A percentile compares a stretch with the other conserved stretches of the same genome.
phyloP scores from a whole-genome alignment of 31 red algal species.

The Porphyra umbilicalis region DNA sequence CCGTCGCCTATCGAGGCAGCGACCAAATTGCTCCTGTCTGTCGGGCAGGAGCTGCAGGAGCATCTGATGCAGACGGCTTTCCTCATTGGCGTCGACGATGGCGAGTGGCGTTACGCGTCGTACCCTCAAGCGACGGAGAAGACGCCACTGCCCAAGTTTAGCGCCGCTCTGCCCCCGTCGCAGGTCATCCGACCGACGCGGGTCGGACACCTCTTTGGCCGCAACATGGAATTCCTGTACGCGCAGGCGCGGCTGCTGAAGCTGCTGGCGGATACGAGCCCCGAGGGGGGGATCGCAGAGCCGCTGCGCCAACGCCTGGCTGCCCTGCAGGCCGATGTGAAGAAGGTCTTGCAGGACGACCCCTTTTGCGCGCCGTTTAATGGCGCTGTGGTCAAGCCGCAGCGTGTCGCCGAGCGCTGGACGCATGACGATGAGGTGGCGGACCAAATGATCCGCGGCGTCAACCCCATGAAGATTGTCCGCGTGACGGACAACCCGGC shows the following conservation, averaged over 20 bases:
- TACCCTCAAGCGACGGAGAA: not conserved
- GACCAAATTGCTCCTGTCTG: not conserved
- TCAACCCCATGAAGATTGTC: not conserved
- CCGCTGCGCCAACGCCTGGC: too few relatives aligned
- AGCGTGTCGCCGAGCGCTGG: not conserved
- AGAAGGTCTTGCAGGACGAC: not conserved
- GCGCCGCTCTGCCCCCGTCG: not conserved
- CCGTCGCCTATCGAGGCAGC: not conserved
- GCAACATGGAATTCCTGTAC: not conserved
- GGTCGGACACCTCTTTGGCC: not conserved
- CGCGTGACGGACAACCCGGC: not conserved
- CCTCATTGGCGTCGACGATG: not conserved
- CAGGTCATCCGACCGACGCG: not conserved
- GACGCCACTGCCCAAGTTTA: not conserved
- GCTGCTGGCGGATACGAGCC: not conserved
- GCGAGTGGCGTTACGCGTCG: not conserved
- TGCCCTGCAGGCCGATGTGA: not conserved
- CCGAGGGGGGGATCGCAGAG: too few relatives aligned
- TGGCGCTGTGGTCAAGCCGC: too few relatives aligned
- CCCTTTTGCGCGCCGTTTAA: not conserved
- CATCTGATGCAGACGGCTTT: not conserved
- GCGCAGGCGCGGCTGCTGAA: not conserved
- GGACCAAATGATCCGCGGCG: not conserved
- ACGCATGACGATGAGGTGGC: not conserved
- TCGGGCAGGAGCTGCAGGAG: not conserved